These are phyloP conservation scores for Aspergillus uvarum DNA, from an alignment of 2,329 filamentous ascomycete genomes.

Conservation along the genomic window DNA sequence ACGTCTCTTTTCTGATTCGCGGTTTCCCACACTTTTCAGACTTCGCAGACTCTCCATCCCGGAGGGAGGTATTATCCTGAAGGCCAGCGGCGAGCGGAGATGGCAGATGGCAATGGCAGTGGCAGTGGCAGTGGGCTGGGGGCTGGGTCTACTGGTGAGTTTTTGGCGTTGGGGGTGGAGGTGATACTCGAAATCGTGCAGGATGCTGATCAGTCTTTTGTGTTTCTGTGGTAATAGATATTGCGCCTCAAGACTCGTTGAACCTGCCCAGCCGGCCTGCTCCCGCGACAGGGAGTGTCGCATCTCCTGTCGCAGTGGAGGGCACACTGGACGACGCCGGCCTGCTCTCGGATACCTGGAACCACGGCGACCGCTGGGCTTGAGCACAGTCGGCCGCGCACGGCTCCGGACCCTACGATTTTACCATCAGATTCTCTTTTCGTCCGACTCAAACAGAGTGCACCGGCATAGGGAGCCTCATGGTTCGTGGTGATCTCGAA, in stretches of 20 bases:
- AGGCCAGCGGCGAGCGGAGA: slow-evolving; percentile 20
- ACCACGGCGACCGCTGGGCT: slow-evolving; percentile 22
- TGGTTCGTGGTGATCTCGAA: no score
- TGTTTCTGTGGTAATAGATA: background rate
- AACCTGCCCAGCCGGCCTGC: background rate
- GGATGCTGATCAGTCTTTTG: no score
- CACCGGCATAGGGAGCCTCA: no score
- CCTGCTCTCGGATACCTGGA: slow-evolving; percentile 17
- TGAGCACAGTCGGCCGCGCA: background rate
- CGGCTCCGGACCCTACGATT: no score
- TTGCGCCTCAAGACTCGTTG: background rate
- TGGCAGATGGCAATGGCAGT: slow-evolving; percentile 3
- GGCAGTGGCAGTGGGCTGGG: slow-evolving; percentile 1
- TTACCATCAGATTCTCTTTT: no score
- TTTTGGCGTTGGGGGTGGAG: slow-evolving; percentile 9
- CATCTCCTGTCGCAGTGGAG: background rate
- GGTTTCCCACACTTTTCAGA: slow-evolving; percentile 25
- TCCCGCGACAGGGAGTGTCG: background rate
- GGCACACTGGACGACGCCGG: slow-evolving; percentile 7
- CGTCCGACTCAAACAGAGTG: no score
- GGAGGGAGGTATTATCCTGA: slow-evolving; percentile 48
- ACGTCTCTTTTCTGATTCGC: slow-evolving; percentile 38
- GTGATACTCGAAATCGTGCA: no score
- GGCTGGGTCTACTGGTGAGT: slow-evolving; percentile 25
- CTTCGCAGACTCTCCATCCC: slow-evolving; percentile 47